phyloP scores from a whole-genome alignment of 2,329 filamentous ascomycete species.

The Acrodontium crateriforme region DNA sequence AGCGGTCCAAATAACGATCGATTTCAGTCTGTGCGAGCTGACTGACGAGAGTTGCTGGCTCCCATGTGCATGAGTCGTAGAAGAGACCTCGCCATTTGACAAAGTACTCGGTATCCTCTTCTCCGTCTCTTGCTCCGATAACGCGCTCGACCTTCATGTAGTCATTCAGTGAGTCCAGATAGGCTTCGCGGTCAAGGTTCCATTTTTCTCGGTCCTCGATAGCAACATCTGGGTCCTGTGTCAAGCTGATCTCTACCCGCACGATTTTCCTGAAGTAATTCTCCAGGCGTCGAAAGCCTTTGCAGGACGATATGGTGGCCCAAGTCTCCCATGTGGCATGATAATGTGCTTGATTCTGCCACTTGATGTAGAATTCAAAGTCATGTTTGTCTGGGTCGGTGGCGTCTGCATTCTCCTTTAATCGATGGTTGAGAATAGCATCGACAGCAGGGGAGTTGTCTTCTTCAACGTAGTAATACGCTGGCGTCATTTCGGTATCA shows the following conservation, averaged over 20 bases:
- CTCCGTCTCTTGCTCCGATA: conserved; percentile 68
- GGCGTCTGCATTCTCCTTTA: conserved; percentile 42
- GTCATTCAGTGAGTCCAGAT: conserved; percentile 75
- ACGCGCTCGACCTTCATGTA: conserved; percentile 88
- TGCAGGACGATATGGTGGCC: conserved; percentile 58
- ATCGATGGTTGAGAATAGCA: conserved; percentile 72
- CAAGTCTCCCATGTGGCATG: conserved; percentile 91
- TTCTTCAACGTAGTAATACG: conserved; percentile 57
- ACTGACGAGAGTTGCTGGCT: conserved; percentile 60
- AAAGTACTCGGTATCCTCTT: conserved; percentile 73
- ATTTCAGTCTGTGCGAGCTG: conserved; percentile 75
- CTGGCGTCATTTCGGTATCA: conserved; percentile 49
- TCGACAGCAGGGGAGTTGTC: conserved; percentile 79
- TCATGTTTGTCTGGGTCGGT: conserved; percentile 49
- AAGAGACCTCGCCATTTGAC: conserved; percentile 82
- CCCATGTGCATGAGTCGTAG: conserved; percentile 95
- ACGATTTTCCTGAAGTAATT: conserved; percentile 87
- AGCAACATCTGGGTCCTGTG: conserved; percentile 58
- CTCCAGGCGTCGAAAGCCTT: conserved; percentile 77
- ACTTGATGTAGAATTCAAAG: conserved; percentile 88
- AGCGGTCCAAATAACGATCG: conserved; percentile 77
- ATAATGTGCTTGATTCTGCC: conserved; percentile 89
- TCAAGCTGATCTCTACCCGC: conserved; percentile 63
- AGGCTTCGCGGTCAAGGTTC: conserved; percentile 85
- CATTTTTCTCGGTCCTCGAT: conserved; percentile 86